phyloP scores from a whole-genome alignment of 2,329 filamentous ascomycete genomes.

The Metarhizium humberi region DNA sequence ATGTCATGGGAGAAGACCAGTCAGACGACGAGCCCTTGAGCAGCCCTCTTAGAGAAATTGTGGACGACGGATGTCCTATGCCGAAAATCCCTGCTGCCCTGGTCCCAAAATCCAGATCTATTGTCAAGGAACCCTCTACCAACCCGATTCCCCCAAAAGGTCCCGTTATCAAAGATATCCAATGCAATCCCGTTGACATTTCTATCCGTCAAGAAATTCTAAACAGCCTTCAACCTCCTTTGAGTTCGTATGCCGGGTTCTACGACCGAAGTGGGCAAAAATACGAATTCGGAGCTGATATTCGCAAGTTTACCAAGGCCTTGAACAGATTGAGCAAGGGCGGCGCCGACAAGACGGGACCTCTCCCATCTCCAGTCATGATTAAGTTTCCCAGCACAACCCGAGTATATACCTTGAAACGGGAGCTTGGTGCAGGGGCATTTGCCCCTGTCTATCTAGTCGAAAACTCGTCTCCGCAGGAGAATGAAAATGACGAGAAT shows the following conservation, averaged over 20 bases:
- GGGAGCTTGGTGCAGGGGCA: constrained; percentile 84
- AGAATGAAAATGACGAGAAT: constrained; percentile 35
- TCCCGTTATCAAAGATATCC: constrained; percentile 68
- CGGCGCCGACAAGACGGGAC: constrained; percentile 51
- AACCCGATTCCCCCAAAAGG: constrained; percentile 45
- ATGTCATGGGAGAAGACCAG: constrained; percentile 18
- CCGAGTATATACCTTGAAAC: constrained; percentile 66
- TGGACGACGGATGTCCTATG: constrained; percentile 39
- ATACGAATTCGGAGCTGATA: constrained; percentile 61
- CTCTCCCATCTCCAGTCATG: constrained; percentile 48
- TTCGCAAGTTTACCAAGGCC: constrained; percentile 72
- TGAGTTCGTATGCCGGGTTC: constrained; percentile 70
- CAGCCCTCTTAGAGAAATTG: constrained; percentile 64
- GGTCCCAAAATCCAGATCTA: constrained; percentile 28
- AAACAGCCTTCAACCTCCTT: constrained; percentile 59
- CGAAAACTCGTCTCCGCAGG: constrained; percentile 54
- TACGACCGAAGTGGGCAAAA: constrained; percentile 58
- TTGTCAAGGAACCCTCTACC: constrained; percentile 18
- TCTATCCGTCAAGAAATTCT: constrained; percentile 66
- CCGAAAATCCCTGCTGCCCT: constrained; percentile 43
- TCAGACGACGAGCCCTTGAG: constrained; percentile 40
- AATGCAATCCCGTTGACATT: constrained; percentile 87
- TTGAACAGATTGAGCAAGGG: constrained; percentile 46
- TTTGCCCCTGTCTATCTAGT: constrained; percentile 94
- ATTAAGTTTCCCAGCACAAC: constrained; percentile 59